Evolutionary conservation across 345 rosid genomes (phyloP).

Genomic region (Acer campestre): DNA sequence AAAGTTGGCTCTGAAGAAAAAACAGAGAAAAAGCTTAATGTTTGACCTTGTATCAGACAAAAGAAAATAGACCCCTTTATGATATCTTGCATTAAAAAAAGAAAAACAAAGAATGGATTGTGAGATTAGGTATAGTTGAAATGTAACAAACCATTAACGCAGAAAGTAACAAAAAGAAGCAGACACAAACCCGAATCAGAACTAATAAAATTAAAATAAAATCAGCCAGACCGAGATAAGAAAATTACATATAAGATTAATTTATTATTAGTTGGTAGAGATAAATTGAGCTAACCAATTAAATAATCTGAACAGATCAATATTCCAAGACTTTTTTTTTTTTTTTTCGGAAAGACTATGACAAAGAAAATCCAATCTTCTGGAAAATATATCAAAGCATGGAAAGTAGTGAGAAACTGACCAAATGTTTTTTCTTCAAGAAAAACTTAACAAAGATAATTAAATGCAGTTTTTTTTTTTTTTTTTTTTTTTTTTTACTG

Average conservation of each 20-base stretch:
- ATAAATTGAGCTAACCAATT: slow-evolving; percentile 19
- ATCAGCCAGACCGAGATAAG: slow-evolving; percentile 24
- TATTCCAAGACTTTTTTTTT: slow-evolving; percentile 14
- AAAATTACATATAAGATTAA: neutral
- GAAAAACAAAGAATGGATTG: slow-evolving; percentile 14
- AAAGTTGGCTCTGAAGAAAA: slow-evolving; percentile 25
- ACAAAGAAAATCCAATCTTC: slow-evolving; percentile 22
- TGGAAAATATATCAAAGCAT: slow-evolving; percentile 17
- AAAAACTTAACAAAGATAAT: slow-evolving; percentile 20
- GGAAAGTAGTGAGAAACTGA: slow-evolving; percentile 21
- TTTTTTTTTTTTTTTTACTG: neutral
- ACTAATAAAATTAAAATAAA: neutral
- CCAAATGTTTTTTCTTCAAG: slow-evolving; percentile 13
- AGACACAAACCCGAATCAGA: slow-evolving; percentile 16
- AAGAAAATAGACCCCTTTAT: slow-evolving; percentile 3
- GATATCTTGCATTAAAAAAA: neutral
- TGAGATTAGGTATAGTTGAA: slow-evolving; percentile 36
- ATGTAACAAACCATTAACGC: slow-evolving; percentile 29
- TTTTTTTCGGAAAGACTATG: neutral
- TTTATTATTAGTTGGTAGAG: slow-evolving; percentile 1
- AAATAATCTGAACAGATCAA: slow-evolving; percentile 24
- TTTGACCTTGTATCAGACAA: slow-evolving; percentile 31
- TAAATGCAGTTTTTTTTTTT: neutral
- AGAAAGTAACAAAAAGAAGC: slow-evolving; percentile 18
- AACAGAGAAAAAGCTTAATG: neutral